Evolutionary conservation across 768 basidiomycete genomes (phyloP).

Genomic region (Lactifluus volemus): DNA sequence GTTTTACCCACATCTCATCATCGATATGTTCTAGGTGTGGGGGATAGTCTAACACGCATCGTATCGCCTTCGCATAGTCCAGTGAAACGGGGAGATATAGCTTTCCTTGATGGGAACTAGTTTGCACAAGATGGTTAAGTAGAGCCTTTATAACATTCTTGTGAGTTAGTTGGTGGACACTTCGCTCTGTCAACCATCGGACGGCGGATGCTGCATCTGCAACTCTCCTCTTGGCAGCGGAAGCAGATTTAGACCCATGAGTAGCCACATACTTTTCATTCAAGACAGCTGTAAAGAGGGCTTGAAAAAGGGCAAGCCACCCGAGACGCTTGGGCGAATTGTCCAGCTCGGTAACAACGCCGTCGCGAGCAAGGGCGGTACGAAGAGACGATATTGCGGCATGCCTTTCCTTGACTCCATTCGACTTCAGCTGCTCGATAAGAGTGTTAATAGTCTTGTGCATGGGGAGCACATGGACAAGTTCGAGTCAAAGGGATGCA

Average conservation of each 20-base stretch:
- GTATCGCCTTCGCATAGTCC: slow-evolving; percentile 76
- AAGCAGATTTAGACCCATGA: slow-evolving; percentile 30
- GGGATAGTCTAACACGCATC: slow-evolving; percentile 48
- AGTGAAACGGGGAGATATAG: slow-evolving; percentile 59
- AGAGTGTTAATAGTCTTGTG: slow-evolving; percentile 37
- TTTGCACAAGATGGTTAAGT: slow-evolving; percentile 54
- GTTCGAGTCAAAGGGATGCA: background rate
- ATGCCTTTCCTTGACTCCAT: slow-evolving; percentile 62
- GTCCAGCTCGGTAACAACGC: slow-evolving; percentile 35
- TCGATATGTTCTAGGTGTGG: slow-evolving; percentile 78
- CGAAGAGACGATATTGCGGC: slow-evolving; percentile 50
- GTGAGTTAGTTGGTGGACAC: slow-evolving; percentile 43
- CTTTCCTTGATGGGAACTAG: slow-evolving; percentile 43
- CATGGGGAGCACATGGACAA: slow-evolving; percentile 23
- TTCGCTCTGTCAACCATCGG: slow-evolving; percentile 64
- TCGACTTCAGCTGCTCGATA: slow-evolving; percentile 44
- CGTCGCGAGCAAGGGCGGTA: slow-evolving; percentile 41
- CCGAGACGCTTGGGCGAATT: slow-evolving; percentile 29
- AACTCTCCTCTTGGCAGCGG: slow-evolving; percentile 51
- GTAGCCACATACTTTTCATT: slow-evolving; percentile 47
- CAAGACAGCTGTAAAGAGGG: slow-evolving; percentile 56
- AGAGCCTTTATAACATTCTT: slow-evolving; percentile 46
- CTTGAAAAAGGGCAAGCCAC: slow-evolving; percentile 67
- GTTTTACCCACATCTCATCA: slow-evolving; percentile 51
- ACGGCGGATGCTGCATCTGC: slow-evolving; percentile 56